Evolutionary conservation across 345 rosid species (phyloP), one percentile per base, ranked within the genome.

Genomic region (Brassica rapa): DNA sequence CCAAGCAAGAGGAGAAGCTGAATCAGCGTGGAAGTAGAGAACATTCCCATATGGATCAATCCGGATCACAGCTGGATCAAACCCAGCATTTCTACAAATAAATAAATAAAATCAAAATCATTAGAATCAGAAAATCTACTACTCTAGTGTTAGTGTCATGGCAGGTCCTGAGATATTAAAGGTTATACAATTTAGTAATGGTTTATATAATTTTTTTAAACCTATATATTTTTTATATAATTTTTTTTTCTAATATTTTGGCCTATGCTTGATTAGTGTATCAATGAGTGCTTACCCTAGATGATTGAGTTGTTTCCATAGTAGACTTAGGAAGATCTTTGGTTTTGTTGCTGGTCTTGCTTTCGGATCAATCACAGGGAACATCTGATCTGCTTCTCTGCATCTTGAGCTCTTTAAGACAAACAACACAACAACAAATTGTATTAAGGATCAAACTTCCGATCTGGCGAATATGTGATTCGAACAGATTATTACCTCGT

Each of bases 1-100:
- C 99, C 99, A 93, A 79, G 94, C 93, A 29, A 95, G 97, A 71
- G 99, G 99, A 83, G 99, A 95, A 79, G 97, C 96, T 60, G 87
- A 88, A 82, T 95, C 98, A 25, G 98, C 98, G 55, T 91, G 97
- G 74, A 83, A 91, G 80, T 93, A 91, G 71, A 95, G 74, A 78
- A 91, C 99, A 80, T 91, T 95, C 63, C 98, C 99, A 59, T 87
- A 93, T 0, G 89, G 88, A 79, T 93, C 99, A 2, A 95, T 93
- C 61, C 97, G 87, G 65, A 95, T 91, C 21, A 86, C 91, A 0
- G 86, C 87, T 24, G 97, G 99, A 88, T 95, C 98, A 72, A 95
- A 93, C 37, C 98, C 99, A n/a, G 98, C 97, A 80, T 91, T 95
- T 65, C 99, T 92, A 70, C 76, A 86, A 39, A 8, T 7, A 10